Conservation (phyloP, 768 basidiomycete genomes). For the Termitomyces sp. region DNA sequence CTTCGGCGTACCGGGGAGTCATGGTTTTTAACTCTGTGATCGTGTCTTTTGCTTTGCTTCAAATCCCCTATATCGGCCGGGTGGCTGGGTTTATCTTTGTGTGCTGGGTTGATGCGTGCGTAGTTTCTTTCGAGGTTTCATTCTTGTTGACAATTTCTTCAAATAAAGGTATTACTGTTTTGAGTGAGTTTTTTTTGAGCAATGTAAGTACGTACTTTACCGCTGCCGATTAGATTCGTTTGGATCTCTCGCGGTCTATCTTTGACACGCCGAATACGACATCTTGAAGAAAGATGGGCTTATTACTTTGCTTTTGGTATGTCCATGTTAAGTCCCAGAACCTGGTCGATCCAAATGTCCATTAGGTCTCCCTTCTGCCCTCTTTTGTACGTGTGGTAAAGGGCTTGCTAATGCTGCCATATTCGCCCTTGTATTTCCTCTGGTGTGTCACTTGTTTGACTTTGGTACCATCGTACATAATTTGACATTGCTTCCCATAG, state of each 20-base stretch:
- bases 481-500: slow-evolving; percentile 29
- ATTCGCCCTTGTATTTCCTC: slow-evolving; percentile 79
- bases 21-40: slow-evolving; percentile 77
- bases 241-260: slow-evolving; percentile 75
- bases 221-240: slow-evolving; percentile 48
- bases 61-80: slow-evolving; percentile 62
- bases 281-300: slow-evolving; percentile 85
- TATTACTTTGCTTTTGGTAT: slow-evolving; percentile 82
- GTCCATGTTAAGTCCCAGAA: slow-evolving; percentile 9
- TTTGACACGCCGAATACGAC: slow-evolving; percentile 58
- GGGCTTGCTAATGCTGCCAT: slow-evolving; percentile 75
- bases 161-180: slow-evolving; percentile 77
- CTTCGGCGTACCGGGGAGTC: slow-evolving; percentile 74
- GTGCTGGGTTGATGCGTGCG: slow-evolving; percentile 86
- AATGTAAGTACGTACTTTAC: background rate
- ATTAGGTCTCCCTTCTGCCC: slow-evolving; percentile 64
- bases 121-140: slow-evolving; percentile 13
- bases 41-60: slow-evolving; percentile 57
- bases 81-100: slow-evolving; percentile 62
- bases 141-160: background rate
- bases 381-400: slow-evolving; percentile 67
- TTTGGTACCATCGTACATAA: background rate
- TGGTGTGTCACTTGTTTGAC: slow-evolving; percentile 36
- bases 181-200: slow-evolving; percentile 46
- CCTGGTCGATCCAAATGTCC: background rate